A percentile compares a stretch with the other conserved stretches of the same genome.
phyloP scores from a whole-genome alignment of 768 basidiomycete genomes.

The Cystofilobasidium bisporidii region DNA sequence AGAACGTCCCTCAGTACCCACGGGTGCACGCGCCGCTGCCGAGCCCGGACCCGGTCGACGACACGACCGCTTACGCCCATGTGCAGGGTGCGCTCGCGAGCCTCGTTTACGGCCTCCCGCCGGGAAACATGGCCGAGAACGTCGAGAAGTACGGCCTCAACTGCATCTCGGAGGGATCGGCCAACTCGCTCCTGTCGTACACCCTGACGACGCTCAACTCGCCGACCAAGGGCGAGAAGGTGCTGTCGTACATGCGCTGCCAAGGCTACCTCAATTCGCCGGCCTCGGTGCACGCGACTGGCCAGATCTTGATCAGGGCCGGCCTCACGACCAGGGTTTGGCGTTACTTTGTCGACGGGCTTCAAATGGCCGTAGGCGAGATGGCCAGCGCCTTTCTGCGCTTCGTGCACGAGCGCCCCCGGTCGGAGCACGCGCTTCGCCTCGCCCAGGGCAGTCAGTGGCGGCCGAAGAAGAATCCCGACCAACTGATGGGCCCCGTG shows the following conservation, averaged over 20 bases:
- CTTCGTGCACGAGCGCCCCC: not conserved
- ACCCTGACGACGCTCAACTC: not conserved
- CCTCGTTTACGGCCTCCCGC: conserved; percentile 30
- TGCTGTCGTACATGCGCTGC: conserved; percentile 12
- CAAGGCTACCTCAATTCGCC: conserved; percentile 1
- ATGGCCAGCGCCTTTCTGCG: not conserved
- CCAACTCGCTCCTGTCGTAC: conserved; percentile 11
- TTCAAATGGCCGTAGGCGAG: conserved; percentile 1
- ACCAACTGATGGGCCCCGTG: too few species aligned
- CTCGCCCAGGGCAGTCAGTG: not conserved
- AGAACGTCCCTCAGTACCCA: conserved; percentile 30
- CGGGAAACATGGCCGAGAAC: conserved; percentile 7
- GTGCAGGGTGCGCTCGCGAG: conserved; percentile 37
- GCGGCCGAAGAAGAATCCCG: not conserved
- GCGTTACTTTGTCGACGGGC: conserved; percentile 11
- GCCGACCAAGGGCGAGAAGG: not conserved
- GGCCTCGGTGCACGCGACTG: not conserved
- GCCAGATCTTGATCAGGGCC: conserved; percentile 1
- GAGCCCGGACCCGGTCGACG: conserved; percentile 23
- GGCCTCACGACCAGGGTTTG: not conserved
- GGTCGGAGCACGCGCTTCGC: not conserved
- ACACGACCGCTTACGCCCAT: conserved; percentile 36
- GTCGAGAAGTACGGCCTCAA: conserved; percentile 9
- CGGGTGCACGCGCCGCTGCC: conserved; percentile 34
- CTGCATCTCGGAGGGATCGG: conserved; percentile 11